These are phyloP conservation scores for Xylariomycetidae sp. DNA, from an alignment of 2,329 filamentous ascomycete genomes.

Conservation along the genomic window DNA sequence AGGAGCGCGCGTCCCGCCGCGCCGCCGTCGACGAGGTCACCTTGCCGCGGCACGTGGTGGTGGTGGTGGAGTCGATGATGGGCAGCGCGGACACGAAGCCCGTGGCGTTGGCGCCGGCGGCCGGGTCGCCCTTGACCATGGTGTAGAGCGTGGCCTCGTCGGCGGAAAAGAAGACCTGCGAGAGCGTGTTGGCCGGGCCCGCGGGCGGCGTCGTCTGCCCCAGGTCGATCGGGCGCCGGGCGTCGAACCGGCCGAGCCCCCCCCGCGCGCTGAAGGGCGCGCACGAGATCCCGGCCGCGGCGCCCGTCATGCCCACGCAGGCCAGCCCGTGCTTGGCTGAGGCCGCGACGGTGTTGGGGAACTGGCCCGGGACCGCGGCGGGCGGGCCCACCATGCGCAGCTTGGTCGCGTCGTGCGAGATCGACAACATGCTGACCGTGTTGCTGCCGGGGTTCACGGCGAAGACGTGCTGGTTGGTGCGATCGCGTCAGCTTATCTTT, in stretches of 20 bases:
- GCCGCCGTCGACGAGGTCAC: slow-evolving; percentile 16
- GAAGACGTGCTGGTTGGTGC: slow-evolving; percentile 39
- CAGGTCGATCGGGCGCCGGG: slow-evolving; percentile 40
- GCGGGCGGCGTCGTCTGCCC: slow-evolving; percentile 51
- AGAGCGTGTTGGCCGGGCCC: slow-evolving; percentile 53
- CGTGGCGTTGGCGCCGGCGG: slow-evolving; percentile 45
- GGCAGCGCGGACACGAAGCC: slow-evolving; percentile 50
- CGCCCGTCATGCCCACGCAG: slow-evolving; percentile 29
- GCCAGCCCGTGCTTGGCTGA: slow-evolving; percentile 23
- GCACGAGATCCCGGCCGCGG: slow-evolving; percentile 25
- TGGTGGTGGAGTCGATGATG: slow-evolving; percentile 23
- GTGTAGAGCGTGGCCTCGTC: slow-evolving; percentile 47
- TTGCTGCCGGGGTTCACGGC: slow-evolving; percentile 51
- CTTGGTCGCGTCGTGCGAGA: slow-evolving; percentile 37
- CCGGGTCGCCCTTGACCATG: slow-evolving; percentile 55
- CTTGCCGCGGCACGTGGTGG: no score
- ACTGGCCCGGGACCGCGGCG: slow-evolving; percentile 40
- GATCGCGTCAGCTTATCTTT: not conserved
- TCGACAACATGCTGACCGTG: slow-evolving; percentile 42
- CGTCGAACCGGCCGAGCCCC: slow-evolving; percentile 39
- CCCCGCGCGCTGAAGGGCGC: slow-evolving; percentile 24
- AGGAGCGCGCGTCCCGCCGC: slow-evolving; percentile 28
- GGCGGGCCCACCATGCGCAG: slow-evolving; percentile 39
- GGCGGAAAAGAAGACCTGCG: slow-evolving; percentile 52
- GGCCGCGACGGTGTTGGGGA: slow-evolving; percentile 45